Evolutionary conservation across 805 yeast genomes (phyloP).

Genomic region (Spathaspora arborariae): DNA sequence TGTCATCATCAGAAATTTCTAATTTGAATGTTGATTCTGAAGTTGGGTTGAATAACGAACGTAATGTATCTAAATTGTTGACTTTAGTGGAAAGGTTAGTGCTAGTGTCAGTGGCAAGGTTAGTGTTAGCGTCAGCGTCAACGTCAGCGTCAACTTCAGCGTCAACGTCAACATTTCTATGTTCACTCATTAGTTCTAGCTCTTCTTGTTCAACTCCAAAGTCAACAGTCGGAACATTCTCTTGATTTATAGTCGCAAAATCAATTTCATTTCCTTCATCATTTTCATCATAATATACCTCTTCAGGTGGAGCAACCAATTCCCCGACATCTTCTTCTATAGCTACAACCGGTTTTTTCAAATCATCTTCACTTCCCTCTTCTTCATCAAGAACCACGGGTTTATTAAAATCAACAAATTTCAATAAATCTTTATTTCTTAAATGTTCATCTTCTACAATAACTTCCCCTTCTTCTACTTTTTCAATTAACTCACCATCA

Average conservation of each 20-base stretch:
- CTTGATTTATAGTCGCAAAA: conserved; percentile 17
- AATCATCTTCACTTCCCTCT: conserved; percentile 29
- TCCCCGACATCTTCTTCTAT: conserved; percentile 32
- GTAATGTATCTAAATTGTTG: conserved; percentile 19
- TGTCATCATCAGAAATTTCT: conserved; percentile 37
- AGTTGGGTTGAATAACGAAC: conserved; percentile 11
- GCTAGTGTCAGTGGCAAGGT: conserved; percentile 23
- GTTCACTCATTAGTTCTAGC: conserved; percentile 1
- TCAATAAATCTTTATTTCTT: conserved; percentile 29
- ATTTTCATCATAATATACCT: conserved; percentile 33
- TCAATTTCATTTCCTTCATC: conserved; percentile 41
- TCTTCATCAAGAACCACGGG: conserved; percentile 36
- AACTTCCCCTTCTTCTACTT: conserved; percentile 13
- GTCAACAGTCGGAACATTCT: not conserved
- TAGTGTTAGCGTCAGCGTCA: conserved; percentile 52
- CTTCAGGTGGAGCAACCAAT: conserved; percentile 23
- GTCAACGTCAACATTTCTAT: not conserved
- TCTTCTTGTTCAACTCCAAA: not conserved
- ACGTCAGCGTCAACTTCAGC: conserved; percentile 21
- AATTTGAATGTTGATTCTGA: conserved; percentile 31
- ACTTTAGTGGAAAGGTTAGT: conserved; percentile 26
- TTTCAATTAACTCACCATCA: conserved; percentile 72
- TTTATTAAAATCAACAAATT: conserved; percentile 31
- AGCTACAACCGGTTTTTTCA: too few species aligned
- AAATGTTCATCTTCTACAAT: conserved; percentile 19